Base-by-base conservation (phyloP, 352 stramenopile genomes). In the Globisporangium splendens region DNA sequence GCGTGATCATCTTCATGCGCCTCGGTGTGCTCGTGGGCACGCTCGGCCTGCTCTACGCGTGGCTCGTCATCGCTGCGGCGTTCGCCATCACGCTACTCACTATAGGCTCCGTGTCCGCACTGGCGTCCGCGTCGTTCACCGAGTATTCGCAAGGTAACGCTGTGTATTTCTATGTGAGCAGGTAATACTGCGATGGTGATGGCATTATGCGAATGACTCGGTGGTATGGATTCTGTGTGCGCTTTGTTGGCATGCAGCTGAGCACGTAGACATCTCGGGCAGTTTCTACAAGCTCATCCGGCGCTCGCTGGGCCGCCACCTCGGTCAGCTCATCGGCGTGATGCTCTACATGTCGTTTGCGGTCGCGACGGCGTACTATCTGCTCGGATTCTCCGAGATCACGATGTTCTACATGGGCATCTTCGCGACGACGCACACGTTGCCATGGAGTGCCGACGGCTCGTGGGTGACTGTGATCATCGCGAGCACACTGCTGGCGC, bases 1-100 rank as follows among this genome's bases (percentile, higher is more conserved):
- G 70, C 59, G 70, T 82, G 24, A 69, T 81, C 50, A 68, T 86
- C 56, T 79, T 86, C 56, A 79, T 86, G 65, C 70, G 73, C 2
- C 62, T 86, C 22, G 75, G 72, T 3, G 41, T 62, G 20, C 61
- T 81, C 18, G 70, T 86, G 7, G 75, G 75, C 46, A 38, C 58
- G 11, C 39, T 80, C 2, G 75, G 75, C 0, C 35, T 79, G 8
- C 46, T 55, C 17, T 50, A 63, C 28, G 52, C 72, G 21, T 65
- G 49, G 56, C 39, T 59, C 3, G 56, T 72, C 12, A 61, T 86
- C 54, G 41, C 39, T 12, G 28, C 64, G 13, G 69, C 68, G 41
- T 86, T 86, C 58, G 24, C 57, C 1, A 59, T 83, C 54, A 72
- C 73, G 24, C 67, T 77, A 48, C 56, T 86, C 20, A 81, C 75